Conservation (phyloP, 345 rosid genomes). For the Murraya paniculata region DNA sequence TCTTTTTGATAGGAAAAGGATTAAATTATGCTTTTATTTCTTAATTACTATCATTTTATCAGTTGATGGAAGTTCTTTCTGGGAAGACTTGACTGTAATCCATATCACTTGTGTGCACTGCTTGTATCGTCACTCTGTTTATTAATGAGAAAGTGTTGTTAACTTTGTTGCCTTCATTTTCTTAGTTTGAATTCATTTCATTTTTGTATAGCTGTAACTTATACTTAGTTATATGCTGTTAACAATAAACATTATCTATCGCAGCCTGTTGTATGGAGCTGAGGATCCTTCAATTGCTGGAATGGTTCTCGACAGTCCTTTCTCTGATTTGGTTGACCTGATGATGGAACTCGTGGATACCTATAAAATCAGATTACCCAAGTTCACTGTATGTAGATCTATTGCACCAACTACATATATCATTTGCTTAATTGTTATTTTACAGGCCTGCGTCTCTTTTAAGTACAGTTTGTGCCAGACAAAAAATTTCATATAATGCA, state of each 20-base stretch:
- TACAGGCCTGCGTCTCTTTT: not conserved
- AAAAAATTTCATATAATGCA: not conserved
- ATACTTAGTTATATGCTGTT: conserved; percentile 8
- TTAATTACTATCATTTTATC: not conserved
- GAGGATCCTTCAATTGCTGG: conserved; percentile 96
- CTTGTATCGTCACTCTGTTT: not conserved
- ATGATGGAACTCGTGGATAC: conserved; percentile 94
- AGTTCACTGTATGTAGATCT: conserved; percentile 69
- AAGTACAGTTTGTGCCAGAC: not conserved
- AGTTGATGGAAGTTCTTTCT: not conserved
- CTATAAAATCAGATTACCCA: conserved; percentile 75
- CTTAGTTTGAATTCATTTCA: not conserved
- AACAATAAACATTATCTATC: conserved; percentile 15
- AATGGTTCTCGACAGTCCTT: conserved; percentile 91
- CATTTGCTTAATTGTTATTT: not conserved
- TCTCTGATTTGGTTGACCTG: conserved; percentile 88
- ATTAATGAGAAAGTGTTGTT: not conserved
- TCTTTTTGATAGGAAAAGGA: not conserved
- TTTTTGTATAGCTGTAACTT: not conserved
- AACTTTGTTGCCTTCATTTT: not conserved
- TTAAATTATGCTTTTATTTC: not conserved
- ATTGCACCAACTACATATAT: not conserved
- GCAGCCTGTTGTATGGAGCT: conserved; percentile 90
- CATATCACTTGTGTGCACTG: not conserved
- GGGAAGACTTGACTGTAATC: not conserved